These are phyloP conservation scores for Dactylellina cionopaga DNA, from an alignment of 2,329 filamentous ascomycete species.

Conservation along the genomic window DNA sequence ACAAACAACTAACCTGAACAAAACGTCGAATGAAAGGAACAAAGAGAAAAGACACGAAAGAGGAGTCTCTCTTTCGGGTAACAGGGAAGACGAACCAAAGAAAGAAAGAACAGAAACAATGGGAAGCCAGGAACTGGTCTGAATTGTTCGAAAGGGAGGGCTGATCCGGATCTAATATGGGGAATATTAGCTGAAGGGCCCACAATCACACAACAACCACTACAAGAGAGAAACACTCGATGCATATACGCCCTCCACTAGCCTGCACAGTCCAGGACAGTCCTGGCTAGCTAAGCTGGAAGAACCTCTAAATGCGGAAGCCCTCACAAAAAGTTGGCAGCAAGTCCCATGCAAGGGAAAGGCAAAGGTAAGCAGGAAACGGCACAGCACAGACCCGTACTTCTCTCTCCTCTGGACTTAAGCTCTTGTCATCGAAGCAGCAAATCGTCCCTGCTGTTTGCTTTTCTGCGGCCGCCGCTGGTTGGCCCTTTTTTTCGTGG, in stretches of 20 bases:
- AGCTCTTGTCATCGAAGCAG: background rate
- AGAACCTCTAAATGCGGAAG: constrained; percentile 46
- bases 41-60: background rate
- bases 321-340: constrained; percentile 47
- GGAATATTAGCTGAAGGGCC: no score
- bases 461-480: background rate
- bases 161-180: constrained; percentile 37
- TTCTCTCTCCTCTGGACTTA: constrained; percentile 1
- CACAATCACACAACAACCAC: background rate
- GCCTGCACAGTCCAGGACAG: no score
- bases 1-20: background rate
- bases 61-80: no score
- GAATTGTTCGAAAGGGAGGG: constrained; percentile 18
- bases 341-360: constrained; percentile 39
- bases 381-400: constrained; percentile 29
- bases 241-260: no score
- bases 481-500: background rate
- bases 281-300: no score
- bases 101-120: constrained; percentile 1
- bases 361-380: constrained; percentile 39
- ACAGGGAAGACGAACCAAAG: no score
- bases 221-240: background rate
- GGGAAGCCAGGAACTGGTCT: background rate
- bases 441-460: background rate
- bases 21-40: background rate